Percentiles rank a stretch among this genome's conserved stretches.
Evolutionary conservation across 441 rosid genomes (phyloP).

Genomic region (Pelargonium citronellum): DNA sequence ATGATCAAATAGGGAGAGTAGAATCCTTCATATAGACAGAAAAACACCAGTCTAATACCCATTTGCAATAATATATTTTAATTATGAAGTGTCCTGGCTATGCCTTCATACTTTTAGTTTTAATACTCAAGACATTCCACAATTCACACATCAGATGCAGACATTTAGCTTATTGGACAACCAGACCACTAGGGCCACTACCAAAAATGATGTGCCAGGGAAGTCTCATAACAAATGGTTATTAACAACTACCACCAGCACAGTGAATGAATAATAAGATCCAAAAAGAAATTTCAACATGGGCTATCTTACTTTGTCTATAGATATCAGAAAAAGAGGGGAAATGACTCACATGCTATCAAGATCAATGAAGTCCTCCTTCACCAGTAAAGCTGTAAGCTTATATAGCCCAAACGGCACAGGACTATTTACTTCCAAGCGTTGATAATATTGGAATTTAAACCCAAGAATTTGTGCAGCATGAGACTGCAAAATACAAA

Average conservation of each 20-base stretch:
- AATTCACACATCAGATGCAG: not conserved
- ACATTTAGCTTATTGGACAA: not conserved
- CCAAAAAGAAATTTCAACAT: conserved; percentile 1
- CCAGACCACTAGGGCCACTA: not conserved
- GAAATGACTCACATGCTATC: conserved; percentile 78
- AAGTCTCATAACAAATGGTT: not conserved
- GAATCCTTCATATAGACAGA: not conserved
- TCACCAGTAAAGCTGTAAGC: conserved; percentile 94
- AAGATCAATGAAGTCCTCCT: conserved; percentile 87
- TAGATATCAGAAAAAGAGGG: not conserved
- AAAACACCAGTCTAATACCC: not conserved
- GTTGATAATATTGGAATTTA: conserved; percentile 96
- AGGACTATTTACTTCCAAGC: conserved; percentile 74
- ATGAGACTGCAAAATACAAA: conserved; percentile 66
- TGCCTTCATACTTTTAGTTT: not conserved
- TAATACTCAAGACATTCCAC: not conserved
- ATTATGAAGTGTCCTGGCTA: not conserved
- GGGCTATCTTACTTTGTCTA: not conserved
- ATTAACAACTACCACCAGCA: not conserved
- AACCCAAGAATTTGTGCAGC: conserved; percentile 99
- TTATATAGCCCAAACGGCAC: conserved; percentile 87
- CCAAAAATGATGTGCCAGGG: not conserved
- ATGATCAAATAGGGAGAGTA: not conserved
- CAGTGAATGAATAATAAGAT: not conserved
- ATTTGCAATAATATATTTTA: not conserved